Conservation (phyloP, 2,329 filamentous ascomycete species). For the Lasiodiplodia sp. region DNA sequence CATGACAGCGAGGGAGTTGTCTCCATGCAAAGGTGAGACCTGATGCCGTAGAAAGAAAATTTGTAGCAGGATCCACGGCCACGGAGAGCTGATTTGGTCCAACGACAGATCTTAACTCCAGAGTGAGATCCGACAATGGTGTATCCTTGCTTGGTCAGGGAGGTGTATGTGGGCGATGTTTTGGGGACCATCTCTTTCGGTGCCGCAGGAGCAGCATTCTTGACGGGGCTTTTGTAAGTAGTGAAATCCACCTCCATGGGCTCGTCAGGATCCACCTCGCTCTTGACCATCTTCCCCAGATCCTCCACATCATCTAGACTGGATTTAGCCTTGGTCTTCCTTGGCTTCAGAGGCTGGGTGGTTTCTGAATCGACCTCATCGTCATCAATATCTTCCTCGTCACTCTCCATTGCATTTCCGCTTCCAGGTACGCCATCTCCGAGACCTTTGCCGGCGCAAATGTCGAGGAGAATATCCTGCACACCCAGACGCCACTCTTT, state of each 20-base stretch:
- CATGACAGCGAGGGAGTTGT: conserved; percentile 94
- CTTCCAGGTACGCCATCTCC: conserved; percentile 78
- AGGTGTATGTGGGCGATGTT: conserved; percentile 83
- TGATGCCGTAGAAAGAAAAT: conserved; percentile 95
- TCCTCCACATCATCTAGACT: conserved; percentile 83
- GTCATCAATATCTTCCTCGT: conserved; percentile 67
- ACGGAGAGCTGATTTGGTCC: conserved; percentile 95
- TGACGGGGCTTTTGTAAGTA: conserved; percentile 64
- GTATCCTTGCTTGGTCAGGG: conserved; percentile 96
- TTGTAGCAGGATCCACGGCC: conserved; percentile 97
- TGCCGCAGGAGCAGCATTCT: conserved; percentile 51
- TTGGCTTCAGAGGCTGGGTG: conserved; percentile 32
- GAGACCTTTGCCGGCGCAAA: conserved; percentile 60
- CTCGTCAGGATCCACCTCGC: conserved; percentile 38
- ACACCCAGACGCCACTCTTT: conserved; percentile 81
- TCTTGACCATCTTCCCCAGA: conserved; percentile 68
- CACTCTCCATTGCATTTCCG: conserved; percentile 84
- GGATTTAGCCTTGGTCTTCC: conserved; percentile 51
- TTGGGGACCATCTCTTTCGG: conserved; percentile 93
- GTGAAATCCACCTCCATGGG: conserved; percentile 87
- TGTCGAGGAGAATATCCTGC: conserved; percentile 70
- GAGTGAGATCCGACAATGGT: conserved; percentile 94
- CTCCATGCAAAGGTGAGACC: conserved; percentile 98
- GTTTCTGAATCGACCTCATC: conserved; percentile 50
- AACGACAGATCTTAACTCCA: conserved; percentile 96